phyloP scores from a whole-genome alignment of 192 early-diverging fungal genomes.

The Linnemannia hyalina region DNA sequence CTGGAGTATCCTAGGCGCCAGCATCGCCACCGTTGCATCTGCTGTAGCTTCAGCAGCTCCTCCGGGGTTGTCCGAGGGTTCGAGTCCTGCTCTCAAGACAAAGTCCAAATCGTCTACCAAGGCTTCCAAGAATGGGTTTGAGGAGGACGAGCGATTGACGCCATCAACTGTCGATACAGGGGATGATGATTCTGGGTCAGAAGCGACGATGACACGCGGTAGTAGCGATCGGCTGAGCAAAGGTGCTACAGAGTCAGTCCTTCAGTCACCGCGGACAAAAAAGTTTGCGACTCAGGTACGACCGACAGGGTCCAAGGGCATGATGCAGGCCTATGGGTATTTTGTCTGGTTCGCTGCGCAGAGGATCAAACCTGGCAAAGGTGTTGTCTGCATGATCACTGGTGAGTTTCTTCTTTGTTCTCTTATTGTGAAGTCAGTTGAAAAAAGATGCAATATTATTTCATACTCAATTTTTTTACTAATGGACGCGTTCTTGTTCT shows the following conservation, averaged over 20 bases:
- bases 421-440: background rate
- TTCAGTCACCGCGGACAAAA: background rate
- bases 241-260: background rate
- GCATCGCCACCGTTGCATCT: background rate
- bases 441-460: background rate
- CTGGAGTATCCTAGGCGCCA: slow-evolving; percentile 55
- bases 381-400: slow-evolving; percentile 68
- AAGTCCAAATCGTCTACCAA: background rate
- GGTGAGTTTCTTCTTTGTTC: slow-evolving; percentile 28
- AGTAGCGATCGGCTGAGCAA: background rate
- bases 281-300: background rate
- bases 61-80: background rate
- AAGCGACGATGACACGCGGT: background rate
- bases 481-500: background rate
- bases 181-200: slow-evolving; percentile 28
- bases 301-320: slow-evolving; percentile 44
- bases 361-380: slow-evolving; percentile 55
- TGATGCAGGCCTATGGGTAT: slow-evolving; percentile 71
- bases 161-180: slow-evolving; percentile 11
- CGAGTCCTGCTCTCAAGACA: background rate
- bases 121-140: background rate
- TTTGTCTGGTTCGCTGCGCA: slow-evolving; percentile 72
- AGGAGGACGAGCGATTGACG: slow-evolving; percentile 5
- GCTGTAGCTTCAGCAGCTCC: background rate
- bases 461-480: background rate